phyloP scores from a whole-genome alignment of 768 basidiomycete species.

The Suillus hirtellus region DNA sequence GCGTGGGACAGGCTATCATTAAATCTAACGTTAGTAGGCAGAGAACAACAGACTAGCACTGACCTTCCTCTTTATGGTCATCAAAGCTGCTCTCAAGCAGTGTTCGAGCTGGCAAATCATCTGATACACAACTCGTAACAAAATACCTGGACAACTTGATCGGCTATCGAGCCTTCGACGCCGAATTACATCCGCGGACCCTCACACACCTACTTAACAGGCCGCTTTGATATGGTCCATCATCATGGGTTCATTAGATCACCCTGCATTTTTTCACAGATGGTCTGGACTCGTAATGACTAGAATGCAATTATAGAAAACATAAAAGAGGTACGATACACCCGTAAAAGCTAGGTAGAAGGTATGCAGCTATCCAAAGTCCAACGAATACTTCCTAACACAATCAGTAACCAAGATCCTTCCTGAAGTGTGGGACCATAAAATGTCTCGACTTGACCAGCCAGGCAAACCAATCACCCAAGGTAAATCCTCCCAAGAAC shows the following conservation, averaged over 20 bases:
- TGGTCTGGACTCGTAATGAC: background rate
- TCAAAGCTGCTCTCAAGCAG: background rate
- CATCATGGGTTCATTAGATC: background rate
- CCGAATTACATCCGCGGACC: slow-evolving; percentile 2
- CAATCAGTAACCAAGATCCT: slow-evolving; percentile 28
- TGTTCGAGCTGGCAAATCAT: slow-evolving; percentile 5
- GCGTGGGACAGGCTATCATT: slow-evolving; percentile 13
- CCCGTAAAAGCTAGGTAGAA: background rate
- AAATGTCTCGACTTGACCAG: slow-evolving; percentile 41
- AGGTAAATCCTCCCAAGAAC: slow-evolving; percentile 43
- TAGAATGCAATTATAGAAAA: slow-evolving; percentile 3
- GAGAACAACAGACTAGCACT: background rate
- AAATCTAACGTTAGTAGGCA: slow-evolving; percentile 3
- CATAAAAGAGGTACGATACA: background rate
- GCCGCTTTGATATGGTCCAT: background rate
- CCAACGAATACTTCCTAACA: background rate
- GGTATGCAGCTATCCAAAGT: background rate
- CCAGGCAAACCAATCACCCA: slow-evolving; percentile 45
- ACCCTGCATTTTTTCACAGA: background rate
- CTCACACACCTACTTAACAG: background rate
- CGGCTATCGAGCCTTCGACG: background rate
- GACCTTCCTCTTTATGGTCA: background rate
- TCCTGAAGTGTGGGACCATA: slow-evolving; percentile 28
- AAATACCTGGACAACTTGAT: background rate
- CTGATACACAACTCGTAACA: too few relatives aligned